Evolutionary conservation across 345 rosid species (phyloP), one percentile per base, ranked within the genome.

Genomic region (Moricandia moricandioides): DNA sequence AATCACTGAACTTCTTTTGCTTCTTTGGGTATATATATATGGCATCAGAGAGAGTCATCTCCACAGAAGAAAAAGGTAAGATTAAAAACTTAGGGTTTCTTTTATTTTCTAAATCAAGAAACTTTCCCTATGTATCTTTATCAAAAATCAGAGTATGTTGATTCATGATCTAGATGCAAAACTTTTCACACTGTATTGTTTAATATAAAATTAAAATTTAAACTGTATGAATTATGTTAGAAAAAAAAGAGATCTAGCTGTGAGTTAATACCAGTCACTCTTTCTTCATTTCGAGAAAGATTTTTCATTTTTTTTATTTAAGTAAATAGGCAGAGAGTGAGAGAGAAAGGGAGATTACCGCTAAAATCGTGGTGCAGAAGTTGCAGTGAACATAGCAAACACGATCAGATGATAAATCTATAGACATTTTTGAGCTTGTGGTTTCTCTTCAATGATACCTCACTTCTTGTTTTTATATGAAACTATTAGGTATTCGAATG

Each of bases 381-480:
- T 79, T 90, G 98, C 99, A 95, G 88, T 89, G 92, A 62, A 92
- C 96, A 85, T 89, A 95, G 78, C 98, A 90, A 70, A 95, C 98
- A 54, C 87, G 86, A 55, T 92, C 98, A 62, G 96, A 77, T 30
- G 88, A 83, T 88, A 83, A 78, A 34, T 95, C 91, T 52, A 82
- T 24, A 61, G 99, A 88, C 96, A 91, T 88, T 77, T 67, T 79
- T 21, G 39, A 5, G 12, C 10, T 60, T 37, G 58, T 67, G 49
- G n/a, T 1, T 76, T 75, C 30, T 47, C 35, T 77, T 63, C 12
- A 57, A 9, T 34, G 62, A 13, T 64, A 45, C 40, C 8, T 35
- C 17, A 18, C 51, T 55, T 67, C 65, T 68, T 63, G 47, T 27
- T 67, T 60, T 59, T 66, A 8, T 65, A 58, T 40, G 65, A 18